Evolutionary conservation across 805 yeast genomes (phyloP).

Genomic region (Tetrapisispora phaffii): DNA sequence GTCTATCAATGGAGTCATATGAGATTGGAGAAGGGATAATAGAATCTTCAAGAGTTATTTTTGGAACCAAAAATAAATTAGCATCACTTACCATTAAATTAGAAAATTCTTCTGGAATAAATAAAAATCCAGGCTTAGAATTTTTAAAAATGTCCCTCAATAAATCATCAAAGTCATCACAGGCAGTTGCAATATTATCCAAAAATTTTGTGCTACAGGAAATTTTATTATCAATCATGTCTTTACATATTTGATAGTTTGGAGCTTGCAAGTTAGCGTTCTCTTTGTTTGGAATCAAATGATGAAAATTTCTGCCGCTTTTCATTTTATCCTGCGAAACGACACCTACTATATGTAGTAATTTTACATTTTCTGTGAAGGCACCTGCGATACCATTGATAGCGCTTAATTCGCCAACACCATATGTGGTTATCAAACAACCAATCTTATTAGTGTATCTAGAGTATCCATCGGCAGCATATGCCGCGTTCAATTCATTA

Average conservation of each 20-base stretch:
- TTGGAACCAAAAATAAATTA: conserved; percentile 15
- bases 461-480: conserved; percentile 85
- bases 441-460: conserved; percentile 55
- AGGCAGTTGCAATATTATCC: conserved; percentile 36
- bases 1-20: not conserved
- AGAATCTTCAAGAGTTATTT: conserved; percentile 4
- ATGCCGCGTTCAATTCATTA: conserved; percentile 83
- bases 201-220: conserved; percentile 49
- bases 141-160: conserved; percentile 43
- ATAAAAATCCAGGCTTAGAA: conserved; percentile 75
- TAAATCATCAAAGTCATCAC: conserved; percentile 55
- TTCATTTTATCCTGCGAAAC: conserved; percentile 5
- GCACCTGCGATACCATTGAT: conserved; percentile 77
- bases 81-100: conserved; percentile 26
- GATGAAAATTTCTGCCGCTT: conserved; percentile 39
- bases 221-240: conserved; percentile 43
- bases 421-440: conserved; percentile 58
- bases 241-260: conserved; percentile 57
- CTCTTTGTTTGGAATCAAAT: conserved; percentile 40
- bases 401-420: conserved; percentile 85
- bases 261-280: conserved; percentile 37
- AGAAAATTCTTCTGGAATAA: conserved; percentile 63
- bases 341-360: conserved; percentile 73
- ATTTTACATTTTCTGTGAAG: conserved; percentile 69
- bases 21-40: not conserved